These are phyloP conservation scores for Botryotinia narcissicola DNA, from an alignment of 2,329 filamentous ascomycete species.

Conservation along the genomic window DNA sequence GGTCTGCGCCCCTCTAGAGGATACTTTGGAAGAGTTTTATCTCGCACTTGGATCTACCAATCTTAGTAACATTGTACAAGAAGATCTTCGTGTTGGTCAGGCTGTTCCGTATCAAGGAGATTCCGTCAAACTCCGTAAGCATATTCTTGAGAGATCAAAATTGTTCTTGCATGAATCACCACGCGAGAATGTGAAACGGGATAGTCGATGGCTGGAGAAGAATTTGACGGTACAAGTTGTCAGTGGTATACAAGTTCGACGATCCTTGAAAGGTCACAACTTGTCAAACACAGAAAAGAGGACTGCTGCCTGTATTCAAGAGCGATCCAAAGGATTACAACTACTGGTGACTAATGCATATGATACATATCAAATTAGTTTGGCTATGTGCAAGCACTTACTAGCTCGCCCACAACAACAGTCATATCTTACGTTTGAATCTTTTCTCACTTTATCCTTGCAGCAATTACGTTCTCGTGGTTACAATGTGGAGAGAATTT, in stretches of 20 bases:
- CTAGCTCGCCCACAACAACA: constrained; percentile 82
- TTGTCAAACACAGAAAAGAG: constrained; percentile 71
- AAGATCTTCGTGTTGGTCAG: constrained; percentile 64
- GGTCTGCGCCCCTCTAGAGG: constrained; percentile 86
- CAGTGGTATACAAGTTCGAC: constrained; percentile 71
- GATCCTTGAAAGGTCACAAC: constrained; percentile 68
- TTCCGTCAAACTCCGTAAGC: constrained; percentile 69
- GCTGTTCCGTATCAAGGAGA: constrained; percentile 63
- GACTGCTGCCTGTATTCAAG: constrained; percentile 66
- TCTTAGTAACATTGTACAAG: constrained; percentile 74
- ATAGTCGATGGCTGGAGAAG: constrained; percentile 86
- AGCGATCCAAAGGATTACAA: constrained; percentile 54
- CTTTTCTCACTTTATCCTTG: constrained; percentile 81
- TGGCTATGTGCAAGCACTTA: constrained; percentile 78
- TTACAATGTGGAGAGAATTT: constrained; percentile 94
- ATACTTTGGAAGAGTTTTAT: constrained; percentile 82
- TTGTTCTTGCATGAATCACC: constrained; percentile 79
- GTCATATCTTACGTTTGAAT: constrained; percentile 86
- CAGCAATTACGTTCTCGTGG: constrained; percentile 79
- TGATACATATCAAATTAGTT: constrained; percentile 90
- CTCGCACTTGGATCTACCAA: constrained; percentile 72
- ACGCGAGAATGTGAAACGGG: constrained; percentile 76
- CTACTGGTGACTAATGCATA: constrained; percentile 70
- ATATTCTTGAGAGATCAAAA: constrained; percentile 83
- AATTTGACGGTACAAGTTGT: constrained; percentile 78